A percentile compares a stretch with the other conserved stretches of the same genome.
These are phyloP conservation scores for Phytopythium aichiense DNA, from an alignment of 352 stramenopile genomes.

Conservation along the genomic window DNA sequence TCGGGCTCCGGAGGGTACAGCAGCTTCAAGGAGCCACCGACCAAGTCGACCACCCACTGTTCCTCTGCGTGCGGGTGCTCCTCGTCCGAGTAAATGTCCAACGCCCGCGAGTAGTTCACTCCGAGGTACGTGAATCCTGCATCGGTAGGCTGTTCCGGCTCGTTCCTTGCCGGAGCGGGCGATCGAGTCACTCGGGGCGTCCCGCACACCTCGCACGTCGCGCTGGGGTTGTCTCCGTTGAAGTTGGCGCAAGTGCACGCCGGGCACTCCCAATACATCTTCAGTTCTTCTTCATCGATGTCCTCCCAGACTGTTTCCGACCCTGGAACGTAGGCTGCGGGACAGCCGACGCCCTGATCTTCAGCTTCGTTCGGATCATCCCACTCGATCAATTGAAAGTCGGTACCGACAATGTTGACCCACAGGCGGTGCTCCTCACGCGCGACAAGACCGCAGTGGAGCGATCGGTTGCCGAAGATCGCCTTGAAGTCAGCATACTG, in stretches of 20 bases:
- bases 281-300: constrained; percentile 37
- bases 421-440: constrained; percentile 83
- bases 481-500: constrained; percentile 85
- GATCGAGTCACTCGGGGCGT: constrained; percentile 34
- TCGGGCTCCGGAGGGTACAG: constrained; percentile 74
- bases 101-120: constrained; percentile 52
- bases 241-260: constrained; percentile 86
- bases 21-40: constrained; percentile 51
- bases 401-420: constrained; percentile 86
- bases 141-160: constrained; percentile 19
- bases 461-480: constrained; percentile 80
- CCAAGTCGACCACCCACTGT: constrained; percentile 70
- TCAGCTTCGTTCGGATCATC: constrained; percentile 69
- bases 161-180: constrained; percentile 1
- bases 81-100: constrained; percentile 81
- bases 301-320: constrained; percentile 5
- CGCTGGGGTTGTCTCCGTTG: constrained; percentile 77
- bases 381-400: constrained; percentile 88
- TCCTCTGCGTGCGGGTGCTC: constrained; percentile 63
- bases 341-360: constrained; percentile 80
- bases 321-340: constrained; percentile 36
- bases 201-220: constrained; percentile 74
- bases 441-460: constrained; percentile 85
- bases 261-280: constrained; percentile 88
- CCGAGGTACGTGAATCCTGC: constrained; percentile 60